Evolutionary conservation across 371 early-diverging fungal genomes (phyloP), one percentile per base, ranked within the genome.

Genomic region (Globomyces sp.): DNA sequence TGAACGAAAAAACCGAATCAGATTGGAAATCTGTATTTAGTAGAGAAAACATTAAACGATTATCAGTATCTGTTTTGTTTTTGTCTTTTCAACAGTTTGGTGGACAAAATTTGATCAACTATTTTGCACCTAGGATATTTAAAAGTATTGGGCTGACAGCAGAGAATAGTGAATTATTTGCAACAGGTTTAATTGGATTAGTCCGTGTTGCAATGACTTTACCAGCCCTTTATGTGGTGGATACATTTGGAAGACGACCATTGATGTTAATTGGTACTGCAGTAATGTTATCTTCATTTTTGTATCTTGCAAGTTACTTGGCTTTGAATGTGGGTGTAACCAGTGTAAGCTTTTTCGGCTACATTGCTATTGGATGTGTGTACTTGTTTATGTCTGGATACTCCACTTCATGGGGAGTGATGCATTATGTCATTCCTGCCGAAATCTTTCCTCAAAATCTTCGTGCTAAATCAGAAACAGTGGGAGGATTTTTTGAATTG

Each of bases 31-130:
- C 8, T 9, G 58, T 52, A 55, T 64, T 47, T 46, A 64, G 62
- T 52, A 24, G 42, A 4, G 55, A 64, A 8, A 53, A 57, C 4
- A 39, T 10, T 52, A 1, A 6, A 52, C 64, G 68, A n/a, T 55
- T 70, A 34, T 57, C 42, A 2, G 71, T 85, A 55, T 84, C 79
- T 37, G 66, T 81, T 49, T 58, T 70, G 77, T 77, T 71, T 64
- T 62, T 41, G 62, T 57, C 79, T 24, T 85, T 72, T 64, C 73
- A 72, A 52, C 65, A 72, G 44, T 51, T 68, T n/a, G 65, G 64
- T 1, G 69, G 67, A 34, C 57, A 57, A 41, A 68, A 69, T 63
- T 47, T 66, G 46, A 65, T 70, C 48, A 66, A 69, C 59, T 72
- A 69, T 68, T 73, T 67, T 65, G 63, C 65, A 1, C 57, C 72